Evolutionary conservation across 805 yeast species (phyloP).

Genomic region (Jamesozyma spencerorum): DNA sequence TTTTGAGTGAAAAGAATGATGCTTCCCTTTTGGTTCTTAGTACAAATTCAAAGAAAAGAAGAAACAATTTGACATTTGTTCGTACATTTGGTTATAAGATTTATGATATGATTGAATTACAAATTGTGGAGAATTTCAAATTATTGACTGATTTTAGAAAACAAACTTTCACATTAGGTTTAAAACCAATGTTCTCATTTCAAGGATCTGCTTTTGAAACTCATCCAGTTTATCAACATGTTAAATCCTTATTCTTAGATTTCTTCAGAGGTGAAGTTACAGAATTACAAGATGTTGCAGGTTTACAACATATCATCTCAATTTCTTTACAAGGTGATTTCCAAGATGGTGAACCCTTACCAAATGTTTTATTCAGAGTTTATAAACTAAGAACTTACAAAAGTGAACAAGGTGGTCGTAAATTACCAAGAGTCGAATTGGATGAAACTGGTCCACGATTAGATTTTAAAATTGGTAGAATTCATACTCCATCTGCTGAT

Average conservation of each 20-base stretch:
- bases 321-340: constrained; percentile 68
- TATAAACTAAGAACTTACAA: constrained; percentile 73
- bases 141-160: constrained; percentile 73
- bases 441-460: constrained; percentile 94
- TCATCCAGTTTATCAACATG: constrained; percentile 75
- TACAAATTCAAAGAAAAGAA: constrained; percentile 81
- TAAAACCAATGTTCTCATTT: constrained; percentile 90
- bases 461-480: constrained; percentile 86
- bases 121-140: constrained; percentile 59
- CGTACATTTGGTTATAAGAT: constrained; percentile 86
- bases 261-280: constrained; percentile 81
- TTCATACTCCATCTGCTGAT: constrained; percentile 73
- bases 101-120: constrained; percentile 89
- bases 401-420: constrained; percentile 58
- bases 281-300: constrained; percentile 84
- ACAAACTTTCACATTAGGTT: constrained; percentile 72
- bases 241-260: constrained; percentile 83
- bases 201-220: constrained; percentile 87
- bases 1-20: constrained; percentile 92
- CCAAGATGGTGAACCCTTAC: constrained; percentile 60
- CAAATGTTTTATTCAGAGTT: constrained; percentile 81
- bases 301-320: constrained; percentile 83
- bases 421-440: constrained; percentile 86
- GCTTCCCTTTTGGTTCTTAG: constrained; percentile 73
- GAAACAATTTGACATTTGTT: constrained; percentile 77